These are phyloP conservation scores for Fusarium solani-melongenae DNA, from an alignment of 2,329 filamentous ascomycete genomes.

Conservation along the genomic window DNA sequence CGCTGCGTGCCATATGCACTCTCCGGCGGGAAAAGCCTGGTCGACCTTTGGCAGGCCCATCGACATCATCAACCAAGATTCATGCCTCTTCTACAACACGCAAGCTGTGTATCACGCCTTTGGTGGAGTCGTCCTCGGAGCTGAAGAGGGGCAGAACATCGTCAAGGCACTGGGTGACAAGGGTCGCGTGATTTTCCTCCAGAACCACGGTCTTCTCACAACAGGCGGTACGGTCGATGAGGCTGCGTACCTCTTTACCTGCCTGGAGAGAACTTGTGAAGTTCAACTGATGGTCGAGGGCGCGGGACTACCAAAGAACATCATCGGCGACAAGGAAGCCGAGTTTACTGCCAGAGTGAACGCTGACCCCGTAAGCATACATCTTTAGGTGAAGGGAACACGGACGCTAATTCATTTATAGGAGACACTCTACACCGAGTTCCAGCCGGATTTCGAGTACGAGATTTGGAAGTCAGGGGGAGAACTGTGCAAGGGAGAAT, in stretches of 20 bases:
- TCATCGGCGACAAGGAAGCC: conserved; percentile 51
- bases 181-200: conserved; percentile 64
- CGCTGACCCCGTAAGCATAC: conserved; percentile 35
- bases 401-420: background rate
- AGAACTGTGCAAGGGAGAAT: conserved; percentile 30
- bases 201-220: conserved; percentile 73
- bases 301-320: conserved; percentile 40
- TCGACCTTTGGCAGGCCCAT: conserved; percentile 64
- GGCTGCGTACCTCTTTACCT: conserved; percentile 70
- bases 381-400: background rate
- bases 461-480: conserved; percentile 44
- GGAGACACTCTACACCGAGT: conserved; percentile 45
- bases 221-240: conserved; percentile 73
- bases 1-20: conserved; percentile 70
- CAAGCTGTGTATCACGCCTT: conserved; percentile 69
- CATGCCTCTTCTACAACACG: conserved; percentile 64
- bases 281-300: conserved; percentile 46
- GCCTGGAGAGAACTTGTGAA: conserved; percentile 44
- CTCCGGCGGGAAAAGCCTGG: conserved; percentile 68
- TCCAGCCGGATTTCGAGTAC: conserved; percentile 46
- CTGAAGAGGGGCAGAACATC: conserved; percentile 68
- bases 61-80: conserved; percentile 71
- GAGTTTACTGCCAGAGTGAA: conserved; percentile 49
- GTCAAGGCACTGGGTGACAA: conserved; percentile 64
- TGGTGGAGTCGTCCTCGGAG: conserved; percentile 69